phyloP scores from a whole-genome alignment of 1,139 yeast species.

The Suhomyces coccinellae region DNA sequence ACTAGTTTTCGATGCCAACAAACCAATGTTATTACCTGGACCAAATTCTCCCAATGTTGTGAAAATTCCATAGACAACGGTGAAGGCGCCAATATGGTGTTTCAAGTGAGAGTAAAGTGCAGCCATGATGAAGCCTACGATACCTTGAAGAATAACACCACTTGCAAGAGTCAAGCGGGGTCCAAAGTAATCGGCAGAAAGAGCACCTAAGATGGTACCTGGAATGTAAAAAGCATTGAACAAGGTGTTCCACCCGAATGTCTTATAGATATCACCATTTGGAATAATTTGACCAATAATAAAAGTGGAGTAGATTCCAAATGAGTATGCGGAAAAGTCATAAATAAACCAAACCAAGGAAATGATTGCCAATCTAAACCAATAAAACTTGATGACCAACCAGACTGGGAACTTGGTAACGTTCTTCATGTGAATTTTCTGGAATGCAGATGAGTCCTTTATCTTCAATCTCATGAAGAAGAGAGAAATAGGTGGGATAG shows the following conservation, averaged over 20 bases:
- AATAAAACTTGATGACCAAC: constrained; percentile 73
- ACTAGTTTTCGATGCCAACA: constrained; percentile 81
- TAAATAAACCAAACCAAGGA: constrained; percentile 87
- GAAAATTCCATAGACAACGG: constrained; percentile 85
- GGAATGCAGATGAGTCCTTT: constrained; percentile 69
- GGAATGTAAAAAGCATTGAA: constrained; percentile 86
- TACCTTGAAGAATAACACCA: constrained; percentile 74
- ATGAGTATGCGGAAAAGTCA: constrained; percentile 85
- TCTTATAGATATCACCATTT: constrained; percentile 61
- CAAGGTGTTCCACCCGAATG: constrained; percentile 92
- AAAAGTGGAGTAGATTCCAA: constrained; percentile 76
- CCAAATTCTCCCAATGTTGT: constrained; percentile 89
- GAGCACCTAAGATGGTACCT: constrained; percentile 84
- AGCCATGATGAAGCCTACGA: constrained; percentile 86
- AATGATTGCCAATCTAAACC: constrained; percentile 74
- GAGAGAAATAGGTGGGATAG: constrained; percentile 79
- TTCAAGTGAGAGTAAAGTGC: constrained; percentile 58
- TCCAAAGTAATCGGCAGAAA: constrained; percentile 80
- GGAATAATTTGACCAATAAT: constrained; percentile 64
- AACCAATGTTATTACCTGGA: constrained; percentile 90
- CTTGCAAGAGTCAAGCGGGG: constrained; percentile 73
- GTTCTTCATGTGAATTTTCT: constrained; percentile 67
- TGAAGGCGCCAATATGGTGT: constrained; percentile 71
- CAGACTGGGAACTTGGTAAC: constrained; percentile 62
- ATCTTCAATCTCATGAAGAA: constrained; percentile 76